phyloP scores from a whole-genome alignment of 805 yeast species.

The Ogataea salicorniae region DNA sequence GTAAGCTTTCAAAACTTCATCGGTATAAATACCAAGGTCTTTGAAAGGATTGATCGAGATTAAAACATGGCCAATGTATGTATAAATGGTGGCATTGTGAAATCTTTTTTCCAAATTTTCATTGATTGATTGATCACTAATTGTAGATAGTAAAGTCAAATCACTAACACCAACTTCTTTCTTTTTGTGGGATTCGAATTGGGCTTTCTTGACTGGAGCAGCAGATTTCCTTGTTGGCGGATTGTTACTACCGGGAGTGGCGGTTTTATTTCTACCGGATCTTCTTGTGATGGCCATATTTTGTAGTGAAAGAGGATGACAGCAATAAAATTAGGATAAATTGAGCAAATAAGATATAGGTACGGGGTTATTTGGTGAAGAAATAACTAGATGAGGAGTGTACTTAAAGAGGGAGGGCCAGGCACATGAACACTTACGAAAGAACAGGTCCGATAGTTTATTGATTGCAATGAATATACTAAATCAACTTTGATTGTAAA shows the following conservation, averaged over 20 bases:
- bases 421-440: too few species aligned
- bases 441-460: too few species aligned
- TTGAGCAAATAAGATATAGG: not conserved
- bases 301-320: constrained; percentile 40
- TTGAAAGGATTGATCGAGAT: constrained; percentile 96
- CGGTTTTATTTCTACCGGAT: constrained; percentile 56
- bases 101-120: constrained; percentile 88
- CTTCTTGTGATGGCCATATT: constrained; percentile 41
- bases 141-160: constrained; percentile 79
- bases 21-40: constrained; percentile 93
- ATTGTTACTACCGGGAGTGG: constrained; percentile 8
- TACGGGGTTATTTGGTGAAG: too few species aligned
- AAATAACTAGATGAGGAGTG: too few species aligned
- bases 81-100: constrained; percentile 83
- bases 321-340: not conserved
- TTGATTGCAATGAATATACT: too few species aligned
- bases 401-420: too few species aligned
- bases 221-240: constrained; percentile 53
- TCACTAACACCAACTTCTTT: constrained; percentile 99
- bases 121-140: constrained; percentile 87
- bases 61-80: constrained; percentile 89
- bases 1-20: constrained; percentile 65
- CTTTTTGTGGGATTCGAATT: constrained; percentile 80
- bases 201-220: constrained; percentile 71
- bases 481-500: too few species aligned